phyloP scores from a whole-genome alignment of 495 filamentous ascomycete genomes.

The Xylaria nigripes region DNA sequence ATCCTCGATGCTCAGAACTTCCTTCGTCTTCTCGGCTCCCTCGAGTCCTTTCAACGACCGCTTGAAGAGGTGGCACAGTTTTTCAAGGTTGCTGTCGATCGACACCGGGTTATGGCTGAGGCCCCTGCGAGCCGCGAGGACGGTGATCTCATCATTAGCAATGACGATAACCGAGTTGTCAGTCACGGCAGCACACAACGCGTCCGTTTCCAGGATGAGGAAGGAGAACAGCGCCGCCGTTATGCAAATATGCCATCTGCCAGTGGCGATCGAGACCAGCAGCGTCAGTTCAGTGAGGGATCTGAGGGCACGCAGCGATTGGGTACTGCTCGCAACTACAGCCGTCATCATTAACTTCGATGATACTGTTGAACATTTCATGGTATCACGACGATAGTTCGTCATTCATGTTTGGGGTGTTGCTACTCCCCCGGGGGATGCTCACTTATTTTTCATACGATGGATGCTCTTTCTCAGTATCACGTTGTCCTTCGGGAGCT shows the following conservation, averaged over 20 bases:
- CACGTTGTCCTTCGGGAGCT: neutral
- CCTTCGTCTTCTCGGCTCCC: conserved; percentile 28
- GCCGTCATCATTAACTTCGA: neutral
- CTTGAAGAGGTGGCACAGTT: conserved; percentile 32
- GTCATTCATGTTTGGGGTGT: too few relatives aligned
- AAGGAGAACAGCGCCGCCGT: neutral
- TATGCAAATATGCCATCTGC: neutral
- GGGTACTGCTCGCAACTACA: neutral
- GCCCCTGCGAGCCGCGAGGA: neutral
- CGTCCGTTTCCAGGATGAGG: conserved; percentile 2
- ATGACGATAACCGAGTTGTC: neutral
- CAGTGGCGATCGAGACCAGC: neutral
- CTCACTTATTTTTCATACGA: neutral
- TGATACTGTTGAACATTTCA: neutral
- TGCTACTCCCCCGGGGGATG: too few relatives aligned
- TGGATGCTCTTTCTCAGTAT: neutral
- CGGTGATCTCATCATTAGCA: neutral
- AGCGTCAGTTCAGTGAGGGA: neutral
- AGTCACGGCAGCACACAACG: conserved; percentile 2
- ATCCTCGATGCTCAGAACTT: conserved; percentile 33
- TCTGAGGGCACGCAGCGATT: neutral
- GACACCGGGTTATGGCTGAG: neutral
- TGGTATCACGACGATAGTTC: neutral
- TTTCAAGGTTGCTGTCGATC: conserved; percentile 30
- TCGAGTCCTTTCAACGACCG: conserved; percentile 26